Percentiles rank a stretch among this genome's conserved stretches.
phyloP scores from a whole-genome alignment of 352 stramenopile genomes.

The Paralagenidium karlingii region DNA sequence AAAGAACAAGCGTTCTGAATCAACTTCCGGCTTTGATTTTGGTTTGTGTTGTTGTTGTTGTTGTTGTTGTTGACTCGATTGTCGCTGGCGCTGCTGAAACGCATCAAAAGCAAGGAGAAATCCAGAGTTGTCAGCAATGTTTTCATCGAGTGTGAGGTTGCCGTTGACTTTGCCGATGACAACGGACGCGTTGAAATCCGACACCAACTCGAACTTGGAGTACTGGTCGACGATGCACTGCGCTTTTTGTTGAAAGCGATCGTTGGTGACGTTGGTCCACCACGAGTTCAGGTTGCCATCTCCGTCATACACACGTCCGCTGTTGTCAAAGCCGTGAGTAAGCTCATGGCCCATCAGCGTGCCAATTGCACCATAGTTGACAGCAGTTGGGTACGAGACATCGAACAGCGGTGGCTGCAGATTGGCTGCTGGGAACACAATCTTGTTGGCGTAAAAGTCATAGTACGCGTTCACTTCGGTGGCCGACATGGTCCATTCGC shows the following conservation, averaged over 20 bases:
- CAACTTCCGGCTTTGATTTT: too few species aligned
- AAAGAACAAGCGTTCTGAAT: conserved; percentile 51
- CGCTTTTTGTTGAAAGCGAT: conserved; percentile 49
- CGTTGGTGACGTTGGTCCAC: conserved; percentile 82
- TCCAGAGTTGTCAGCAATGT: conserved; percentile 76
- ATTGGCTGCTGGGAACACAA: conserved; percentile 94
- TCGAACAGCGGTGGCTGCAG: conserved; percentile 92
- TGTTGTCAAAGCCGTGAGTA: conserved; percentile 93
- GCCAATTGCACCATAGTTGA: conserved; percentile 91
- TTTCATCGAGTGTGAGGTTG: conserved; percentile 68
- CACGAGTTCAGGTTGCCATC: conserved; percentile 88
- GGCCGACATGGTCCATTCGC: conserved; percentile 85
- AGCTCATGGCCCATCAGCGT: conserved; percentile 93
- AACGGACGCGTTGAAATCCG: conserved; percentile 16
- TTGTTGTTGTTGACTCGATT: not conserved
- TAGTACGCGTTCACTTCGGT: conserved; percentile 90
- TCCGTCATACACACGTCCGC: conserved; percentile 80
- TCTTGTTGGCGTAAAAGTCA: conserved; percentile 66
- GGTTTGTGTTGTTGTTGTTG: too few species aligned
- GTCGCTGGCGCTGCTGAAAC: conserved; percentile 15
- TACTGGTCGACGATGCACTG: conserved; percentile 64
- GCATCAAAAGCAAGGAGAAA: conserved; percentile 58
- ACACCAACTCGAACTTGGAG: conserved; percentile 22
- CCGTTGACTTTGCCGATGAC: conserved; percentile 62
- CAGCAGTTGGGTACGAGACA: conserved; percentile 55